phyloP scores from a whole-genome alignment of 2,329 filamentous ascomycete genomes.

The Neurospora sp. region DNA sequence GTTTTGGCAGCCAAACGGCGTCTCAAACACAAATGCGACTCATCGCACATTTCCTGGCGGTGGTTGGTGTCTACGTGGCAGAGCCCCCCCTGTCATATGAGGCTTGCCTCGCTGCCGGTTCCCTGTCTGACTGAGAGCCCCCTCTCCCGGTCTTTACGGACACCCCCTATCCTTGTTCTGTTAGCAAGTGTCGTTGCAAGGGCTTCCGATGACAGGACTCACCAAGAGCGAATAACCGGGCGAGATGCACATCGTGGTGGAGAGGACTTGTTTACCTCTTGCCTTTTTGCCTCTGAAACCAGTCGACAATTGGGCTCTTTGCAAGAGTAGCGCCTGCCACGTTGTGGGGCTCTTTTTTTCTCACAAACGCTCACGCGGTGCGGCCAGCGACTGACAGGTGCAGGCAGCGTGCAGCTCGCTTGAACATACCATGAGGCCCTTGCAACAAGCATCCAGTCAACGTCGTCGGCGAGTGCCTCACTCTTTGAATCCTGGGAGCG shows the following conservation, averaged over 20 bases:
- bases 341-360: neutral
- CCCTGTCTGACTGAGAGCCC: neutral
- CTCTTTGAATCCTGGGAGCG: neutral
- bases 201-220: neutral
- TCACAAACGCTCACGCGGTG: neutral
- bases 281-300: neutral
- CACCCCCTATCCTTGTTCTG: neutral
- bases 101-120: neutral
- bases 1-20: neutral
- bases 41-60: neutral
- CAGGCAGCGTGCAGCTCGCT: neutral
- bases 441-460: neutral
- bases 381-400: neutral
- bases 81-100: neutral
- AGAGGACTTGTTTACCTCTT: neutral
- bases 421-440: neutral
- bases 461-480: neutral
- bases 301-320: neutral
- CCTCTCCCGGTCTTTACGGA: neutral
- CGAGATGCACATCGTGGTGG: neutral
- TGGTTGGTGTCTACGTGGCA: neutral
- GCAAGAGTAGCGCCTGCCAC: neutral
- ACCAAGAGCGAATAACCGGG: neutral
- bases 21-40: neutral
- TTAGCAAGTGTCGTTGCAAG: neutral